These are phyloP conservation scores for Vigna unguiculata DNA, from an alignment of 306 rosid species.

Conservation along the genomic window DNA sequence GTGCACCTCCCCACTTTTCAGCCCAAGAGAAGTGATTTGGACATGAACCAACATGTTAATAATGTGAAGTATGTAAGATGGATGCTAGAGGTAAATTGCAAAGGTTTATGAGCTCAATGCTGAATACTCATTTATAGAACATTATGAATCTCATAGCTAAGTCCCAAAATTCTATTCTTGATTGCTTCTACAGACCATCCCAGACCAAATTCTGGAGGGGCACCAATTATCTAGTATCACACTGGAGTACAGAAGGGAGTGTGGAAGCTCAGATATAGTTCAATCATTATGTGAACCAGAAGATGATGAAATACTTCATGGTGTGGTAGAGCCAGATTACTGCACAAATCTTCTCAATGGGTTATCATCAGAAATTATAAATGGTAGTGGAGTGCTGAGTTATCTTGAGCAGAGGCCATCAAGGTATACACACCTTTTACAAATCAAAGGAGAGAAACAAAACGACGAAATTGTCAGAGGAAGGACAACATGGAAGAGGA, in stretches of 20 bases:
- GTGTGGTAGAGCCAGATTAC: slow-evolving; percentile 52
- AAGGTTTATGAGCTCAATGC: background rate
- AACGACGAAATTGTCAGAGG: slow-evolving; percentile 89
- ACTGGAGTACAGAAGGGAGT: slow-evolving; percentile 82
- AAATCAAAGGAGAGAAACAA: slow-evolving; percentile 61
- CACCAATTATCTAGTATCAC: slow-evolving; percentile 73
- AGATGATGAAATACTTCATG: slow-evolving; percentile 64
- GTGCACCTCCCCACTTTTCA: slow-evolving; percentile 46
- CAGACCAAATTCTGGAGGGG: slow-evolving; percentile 70
- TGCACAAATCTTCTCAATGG: slow-evolving; percentile 59
- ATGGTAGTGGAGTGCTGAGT: slow-evolving; percentile 64
- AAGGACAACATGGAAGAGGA: slow-evolving; percentile 81
- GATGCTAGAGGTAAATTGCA: slow-evolving; percentile 87
- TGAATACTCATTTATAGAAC: slow-evolving; percentile 16
- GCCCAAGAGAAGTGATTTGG: slow-evolving; percentile 91
- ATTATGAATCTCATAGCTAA: slow-evolving; percentile 31
- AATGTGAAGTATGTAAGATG: slow-evolving; percentile 88
- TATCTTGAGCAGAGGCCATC: slow-evolving; percentile 58
- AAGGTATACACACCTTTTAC: slow-evolving; percentile 81
- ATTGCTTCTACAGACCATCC: slow-evolving; percentile 63
- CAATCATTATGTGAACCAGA: slow-evolving; percentile 84
- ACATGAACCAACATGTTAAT: slow-evolving; percentile 95
- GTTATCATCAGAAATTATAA: slow-evolving; percentile 68
- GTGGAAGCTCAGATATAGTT: slow-evolving; percentile 81
- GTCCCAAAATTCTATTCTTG: background rate